phyloP scores from a whole-genome alignment of 2,329 filamentous ascomycete species.

The Blastomyces percursus region DNA sequence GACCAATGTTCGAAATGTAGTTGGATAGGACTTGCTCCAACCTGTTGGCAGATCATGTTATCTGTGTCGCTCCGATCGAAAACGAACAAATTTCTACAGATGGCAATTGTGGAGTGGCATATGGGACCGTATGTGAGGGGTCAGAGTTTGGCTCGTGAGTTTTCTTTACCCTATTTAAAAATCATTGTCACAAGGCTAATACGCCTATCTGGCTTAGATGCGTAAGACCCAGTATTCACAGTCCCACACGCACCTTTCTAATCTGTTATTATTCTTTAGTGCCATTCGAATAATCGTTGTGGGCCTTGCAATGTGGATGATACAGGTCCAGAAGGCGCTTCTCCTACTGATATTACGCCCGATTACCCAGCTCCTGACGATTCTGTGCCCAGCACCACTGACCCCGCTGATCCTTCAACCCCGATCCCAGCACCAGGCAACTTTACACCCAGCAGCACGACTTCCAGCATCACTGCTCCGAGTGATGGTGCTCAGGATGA shows the following conservation, averaged over 20 bases:
- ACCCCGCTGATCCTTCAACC: neutral
- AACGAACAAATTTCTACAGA: constrained; percentile 6
- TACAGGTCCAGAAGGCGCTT: neutral
- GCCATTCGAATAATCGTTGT: neutral
- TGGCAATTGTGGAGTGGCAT: constrained; percentile 7
- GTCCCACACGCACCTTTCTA: neutral
- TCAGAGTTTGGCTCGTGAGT: constrained; percentile 12
- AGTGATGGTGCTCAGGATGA: neutral
- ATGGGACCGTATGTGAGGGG: constrained; percentile 8
- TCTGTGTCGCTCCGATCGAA: constrained; percentile 13
- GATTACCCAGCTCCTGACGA: neutral
- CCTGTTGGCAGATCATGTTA: constrained; percentile 13
- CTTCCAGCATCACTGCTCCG: neutral
- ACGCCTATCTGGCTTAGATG: neutral
- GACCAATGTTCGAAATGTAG: constrained; percentile 3
- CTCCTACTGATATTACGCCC: neutral
- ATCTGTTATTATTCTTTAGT: neutral
- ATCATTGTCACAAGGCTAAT: neutral
- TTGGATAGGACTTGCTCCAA: constrained; percentile 12
- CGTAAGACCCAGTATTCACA: neutral
- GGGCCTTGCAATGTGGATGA: neutral
- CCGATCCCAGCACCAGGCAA: neutral
- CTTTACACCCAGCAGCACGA: neutral
- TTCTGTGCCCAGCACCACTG: neutral
- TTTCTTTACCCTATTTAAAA: neutral